phyloP scores from a whole-genome alignment of 345 rosid genomes.

The Orychophragmus violaceus region DNA sequence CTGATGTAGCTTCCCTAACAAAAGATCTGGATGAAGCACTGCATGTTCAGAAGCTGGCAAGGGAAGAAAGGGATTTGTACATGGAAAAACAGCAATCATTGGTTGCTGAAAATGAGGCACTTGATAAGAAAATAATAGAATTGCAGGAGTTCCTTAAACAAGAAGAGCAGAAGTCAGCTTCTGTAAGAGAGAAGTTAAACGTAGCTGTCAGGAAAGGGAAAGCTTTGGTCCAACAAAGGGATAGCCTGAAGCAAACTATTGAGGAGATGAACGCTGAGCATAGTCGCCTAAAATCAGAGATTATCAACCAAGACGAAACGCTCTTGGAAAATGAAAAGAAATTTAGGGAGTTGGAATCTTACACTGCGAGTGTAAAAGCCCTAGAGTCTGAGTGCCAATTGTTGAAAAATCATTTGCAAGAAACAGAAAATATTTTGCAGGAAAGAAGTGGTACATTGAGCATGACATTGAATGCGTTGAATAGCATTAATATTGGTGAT shows the following conservation, averaged over 20 bases:
- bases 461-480: slow-evolving; percentile 39
- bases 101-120: slow-evolving; percentile 50
- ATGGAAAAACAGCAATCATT: slow-evolving; percentile 53
- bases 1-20: slow-evolving; percentile 36
- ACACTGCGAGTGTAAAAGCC: slow-evolving; percentile 41
- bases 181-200: slow-evolving; percentile 75
- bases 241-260: slow-evolving; percentile 62
- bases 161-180: slow-evolving; percentile 82
- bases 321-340: slow-evolving; percentile 54
- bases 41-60: slow-evolving; percentile 43
- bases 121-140: slow-evolving; percentile 48
- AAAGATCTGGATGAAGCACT: slow-evolving; percentile 62
- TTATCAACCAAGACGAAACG: slow-evolving; percentile 43
- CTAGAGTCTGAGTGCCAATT: slow-evolving; percentile 55
- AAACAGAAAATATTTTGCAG: slow-evolving; percentile 50
- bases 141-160: slow-evolving; percentile 56
- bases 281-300: slow-evolving; percentile 59
- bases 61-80: slow-evolving; percentile 64
- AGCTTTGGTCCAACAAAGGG: slow-evolving; percentile 81
- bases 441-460: slow-evolving; percentile 52
- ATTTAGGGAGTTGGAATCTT: slow-evolving; percentile 46
- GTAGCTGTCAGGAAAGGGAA: slow-evolving; percentile 96
- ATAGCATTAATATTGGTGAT: slow-evolving; percentile 53
- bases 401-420: slow-evolving; percentile 51
- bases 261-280: slow-evolving; percentile 61